phyloP scores from a whole-genome alignment of 306 rosid species.

The Corylus americana region DNA sequence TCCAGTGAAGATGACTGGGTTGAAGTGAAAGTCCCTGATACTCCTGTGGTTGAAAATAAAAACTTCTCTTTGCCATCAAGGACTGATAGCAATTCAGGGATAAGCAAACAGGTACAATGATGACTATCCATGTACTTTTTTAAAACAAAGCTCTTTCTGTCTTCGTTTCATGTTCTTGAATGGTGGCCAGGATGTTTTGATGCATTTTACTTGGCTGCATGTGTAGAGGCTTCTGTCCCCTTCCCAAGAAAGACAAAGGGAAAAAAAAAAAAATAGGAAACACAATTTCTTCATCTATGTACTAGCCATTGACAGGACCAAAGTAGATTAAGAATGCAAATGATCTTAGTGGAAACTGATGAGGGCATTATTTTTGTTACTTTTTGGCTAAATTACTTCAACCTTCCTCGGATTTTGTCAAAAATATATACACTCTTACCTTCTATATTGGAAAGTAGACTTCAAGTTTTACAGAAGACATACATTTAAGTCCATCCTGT shows the following conservation, averaged over 20 bases:
- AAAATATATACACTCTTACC: neutral
- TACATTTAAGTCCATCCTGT: neutral
- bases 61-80: constrained; percentile 24
- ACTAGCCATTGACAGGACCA: neutral
- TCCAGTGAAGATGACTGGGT: constrained; percentile 82
- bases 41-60: constrained; percentile 22
- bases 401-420: neutral
- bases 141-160: constrained; percentile 6
- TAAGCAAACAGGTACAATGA: constrained; percentile 49
- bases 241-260: neutral
- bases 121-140: constrained; percentile 3
- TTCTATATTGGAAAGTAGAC: neutral
- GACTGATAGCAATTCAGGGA: constrained; percentile 18
- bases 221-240: neutral
- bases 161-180: neutral
- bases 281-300: neutral
- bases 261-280: neutral
- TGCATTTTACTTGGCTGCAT: neutral
- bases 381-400: neutral
- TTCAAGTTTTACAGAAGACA: neutral
- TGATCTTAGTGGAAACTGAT: neutral
- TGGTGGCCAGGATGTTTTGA: neutral
- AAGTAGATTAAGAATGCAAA: neutral
- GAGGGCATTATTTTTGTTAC: neutral
- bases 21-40: constrained; percentile 56